Evolutionary conservation across 2,329 filamentous ascomycete species (phyloP), one percentile per base, ranked within the genome.

Genomic region (Didymella sp.): DNA sequence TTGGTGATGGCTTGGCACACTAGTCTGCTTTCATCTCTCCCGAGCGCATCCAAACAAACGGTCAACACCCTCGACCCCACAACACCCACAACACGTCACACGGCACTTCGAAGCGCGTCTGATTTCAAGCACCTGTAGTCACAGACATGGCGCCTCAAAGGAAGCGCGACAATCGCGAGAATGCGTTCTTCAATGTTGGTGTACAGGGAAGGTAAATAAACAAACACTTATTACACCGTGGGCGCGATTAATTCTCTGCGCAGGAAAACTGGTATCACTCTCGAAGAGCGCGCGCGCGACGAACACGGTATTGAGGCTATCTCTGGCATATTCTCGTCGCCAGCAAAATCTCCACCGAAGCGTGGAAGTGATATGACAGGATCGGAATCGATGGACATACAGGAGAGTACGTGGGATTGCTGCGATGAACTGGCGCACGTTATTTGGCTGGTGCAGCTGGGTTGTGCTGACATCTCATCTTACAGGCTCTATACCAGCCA

Each of bases 301-400:
- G 92, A 96, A 74, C 83, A 96, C 82, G 95, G 94, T 76, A 87
- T 99, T 81, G 92, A 97, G 74, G 89, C 91, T 31, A 84, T 96
- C 56, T 90, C 94, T 31, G 86, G 87, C 64, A 86, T 98, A 63
- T 96, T 96, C 76, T 97, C 93, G 8, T 96, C 93, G 19, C 92
- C 93, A 13, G 85, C 86, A 63, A 90, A 88, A 69, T 78, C 76
- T 51, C 83, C 82, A n/a, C 79, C 81, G 1, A 74, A 66, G 63
- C 64, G 61, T 47, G 64, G 55, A 19, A 70, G 61, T 1, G 83
- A 81, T 13, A 76, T 82, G 37, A 79, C 78, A 22, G 80, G 80
- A 17, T 85, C 84, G 27, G 83, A 83, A 68, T 81, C 82, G 56
- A 87, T 89, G 86, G 86, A 87, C 22, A 78, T 88, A 49, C 83